Evolutionary conservation across 202 grass and related monocot genomes (phyloP).

Genomic region (Cymbopogon flexuosus): DNA sequence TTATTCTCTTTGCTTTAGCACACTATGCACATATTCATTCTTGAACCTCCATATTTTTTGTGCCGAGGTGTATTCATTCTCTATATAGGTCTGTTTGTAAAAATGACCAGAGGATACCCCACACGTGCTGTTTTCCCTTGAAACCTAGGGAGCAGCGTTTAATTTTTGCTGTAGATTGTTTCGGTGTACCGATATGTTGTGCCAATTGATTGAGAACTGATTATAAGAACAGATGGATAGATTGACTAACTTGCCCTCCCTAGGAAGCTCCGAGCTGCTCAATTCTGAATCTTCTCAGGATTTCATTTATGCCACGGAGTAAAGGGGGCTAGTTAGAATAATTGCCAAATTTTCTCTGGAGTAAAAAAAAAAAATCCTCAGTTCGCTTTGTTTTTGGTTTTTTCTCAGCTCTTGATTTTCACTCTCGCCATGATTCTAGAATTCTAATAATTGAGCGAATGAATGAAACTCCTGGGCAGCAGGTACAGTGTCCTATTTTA

Average conservation of each 20-base stretch:
- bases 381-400: background rate
- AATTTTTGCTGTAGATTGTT: conserved; percentile 24
- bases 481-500: background rate
- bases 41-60: conserved; percentile 31
- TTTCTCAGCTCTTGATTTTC: background rate
- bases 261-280: background rate
- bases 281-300: background rate
- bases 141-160: conserved; percentile 29
- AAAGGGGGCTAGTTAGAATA: background rate
- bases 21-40: conserved; percentile 33
- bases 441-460: background rate
- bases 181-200: background rate
- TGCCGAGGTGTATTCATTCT: conserved; percentile 24
- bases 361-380: background rate
- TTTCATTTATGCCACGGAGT: background rate
- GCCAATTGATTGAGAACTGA: background rate
- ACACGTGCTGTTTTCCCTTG: conserved; percentile 37
- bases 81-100: conserved; percentile 29
- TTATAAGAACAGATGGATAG: background rate
- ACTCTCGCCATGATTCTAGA: background rate
- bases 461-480: background rate
- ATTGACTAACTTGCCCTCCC: background rate
- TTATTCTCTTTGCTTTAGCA: conserved; percentile 12
- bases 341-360: background rate
- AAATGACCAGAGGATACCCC: conserved; percentile 21